Conservation (phyloP, 164 flowering plant species). For the Tetrastigma voinierianum region DNA sequence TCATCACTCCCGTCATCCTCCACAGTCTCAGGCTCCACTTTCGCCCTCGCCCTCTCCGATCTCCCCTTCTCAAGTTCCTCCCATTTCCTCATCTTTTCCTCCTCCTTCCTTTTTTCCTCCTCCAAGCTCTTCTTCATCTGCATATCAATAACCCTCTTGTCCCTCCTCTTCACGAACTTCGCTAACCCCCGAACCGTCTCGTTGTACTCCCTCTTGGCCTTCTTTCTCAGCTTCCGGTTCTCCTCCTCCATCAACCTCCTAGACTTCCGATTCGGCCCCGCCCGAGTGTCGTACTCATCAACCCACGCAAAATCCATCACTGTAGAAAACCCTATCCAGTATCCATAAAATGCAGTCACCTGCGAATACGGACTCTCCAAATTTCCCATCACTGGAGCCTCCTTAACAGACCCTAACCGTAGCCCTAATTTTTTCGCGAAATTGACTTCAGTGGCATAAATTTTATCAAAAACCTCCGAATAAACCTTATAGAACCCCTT, state of each 20-base stretch:
- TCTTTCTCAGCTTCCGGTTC: conserved; percentile 85
- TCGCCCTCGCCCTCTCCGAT: conserved; percentile 60
- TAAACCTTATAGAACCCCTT: conserved; percentile 81
- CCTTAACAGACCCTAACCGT: conserved; percentile 45
- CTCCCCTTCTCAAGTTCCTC: conserved; percentile 60
- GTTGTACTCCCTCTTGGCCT: conserved; percentile 82
- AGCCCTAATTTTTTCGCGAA: conserved; percentile 59
- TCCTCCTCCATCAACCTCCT: conserved; percentile 90
- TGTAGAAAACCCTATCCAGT: conserved; percentile 79
- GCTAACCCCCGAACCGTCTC: conserved; percentile 89
- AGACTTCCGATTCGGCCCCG: conserved; percentile 62
- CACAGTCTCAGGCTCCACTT: conserved; percentile 69
- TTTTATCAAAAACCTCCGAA: conserved; percentile 53
- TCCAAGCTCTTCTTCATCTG: conserved; percentile 60
- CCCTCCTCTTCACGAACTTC: conserved; percentile 93
- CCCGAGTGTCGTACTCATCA: conserved; percentile 63
- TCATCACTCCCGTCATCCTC: conserved; percentile 27
- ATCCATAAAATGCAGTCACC: conserved; percentile 78
- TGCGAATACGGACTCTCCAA: conserved; percentile 67
- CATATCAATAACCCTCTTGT: conserved; percentile 91
- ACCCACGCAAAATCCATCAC: conserved; percentile 91
- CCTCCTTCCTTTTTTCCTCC: conserved; percentile 61
- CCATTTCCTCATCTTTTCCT: conserved; percentile 51
- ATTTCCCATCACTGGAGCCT: conserved; percentile 86
- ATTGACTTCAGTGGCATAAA: conserved; percentile 57